Percentiles rank a stretch among this genome's conserved stretches.
phyloP scores from a whole-genome alignment of 2,329 filamentous ascomycete species.

The Grosmannia huntii region DNA sequence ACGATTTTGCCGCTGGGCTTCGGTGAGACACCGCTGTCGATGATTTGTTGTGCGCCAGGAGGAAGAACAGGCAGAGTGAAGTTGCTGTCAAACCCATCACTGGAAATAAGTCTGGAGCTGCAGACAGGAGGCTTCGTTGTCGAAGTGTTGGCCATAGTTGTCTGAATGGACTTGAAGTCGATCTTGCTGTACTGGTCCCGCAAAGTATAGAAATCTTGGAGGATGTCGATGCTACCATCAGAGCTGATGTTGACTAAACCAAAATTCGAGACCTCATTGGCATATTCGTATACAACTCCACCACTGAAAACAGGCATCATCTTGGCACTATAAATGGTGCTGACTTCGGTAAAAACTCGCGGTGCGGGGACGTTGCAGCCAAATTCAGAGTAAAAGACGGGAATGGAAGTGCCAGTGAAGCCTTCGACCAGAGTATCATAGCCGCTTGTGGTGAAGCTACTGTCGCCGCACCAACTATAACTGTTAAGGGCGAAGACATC shows the following conservation, averaged over 20 bases:
- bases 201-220: slow-evolving; percentile 60
- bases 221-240: slow-evolving; percentile 44
- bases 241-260: slow-evolving; percentile 50
- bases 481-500: slow-evolving; percentile 72
- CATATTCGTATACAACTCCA: slow-evolving; percentile 72
- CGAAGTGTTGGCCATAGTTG: slow-evolving; percentile 39
- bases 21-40: slow-evolving; percentile 59
- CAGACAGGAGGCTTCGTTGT: slow-evolving; percentile 49
- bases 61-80: slow-evolving; percentile 66
- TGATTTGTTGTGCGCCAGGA: slow-evolving; percentile 54
- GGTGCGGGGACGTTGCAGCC: slow-evolving; percentile 65
- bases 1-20: slow-evolving; percentile 55
- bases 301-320: slow-evolving; percentile 61
- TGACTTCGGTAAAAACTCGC: slow-evolving; percentile 65
- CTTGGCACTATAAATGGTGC: slow-evolving; percentile 54
- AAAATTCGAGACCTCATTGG: slow-evolving; percentile 54
- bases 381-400: slow-evolving; percentile 72
- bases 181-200: slow-evolving; percentile 63
- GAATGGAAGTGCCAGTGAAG: slow-evolving; percentile 54
- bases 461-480: slow-evolving; percentile 51
- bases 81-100: slow-evolving; percentile 57
- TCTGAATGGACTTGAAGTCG: slow-evolving; percentile 55
- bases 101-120: slow-evolving; percentile 48
- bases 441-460: slow-evolving; percentile 38
- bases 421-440: slow-evolving; percentile 47